Percentiles rank a stretch among this genome's conserved stretches.
Conservation (phyloP, 257 asterid genomes). For the Lavandula angustifolia region DNA sequence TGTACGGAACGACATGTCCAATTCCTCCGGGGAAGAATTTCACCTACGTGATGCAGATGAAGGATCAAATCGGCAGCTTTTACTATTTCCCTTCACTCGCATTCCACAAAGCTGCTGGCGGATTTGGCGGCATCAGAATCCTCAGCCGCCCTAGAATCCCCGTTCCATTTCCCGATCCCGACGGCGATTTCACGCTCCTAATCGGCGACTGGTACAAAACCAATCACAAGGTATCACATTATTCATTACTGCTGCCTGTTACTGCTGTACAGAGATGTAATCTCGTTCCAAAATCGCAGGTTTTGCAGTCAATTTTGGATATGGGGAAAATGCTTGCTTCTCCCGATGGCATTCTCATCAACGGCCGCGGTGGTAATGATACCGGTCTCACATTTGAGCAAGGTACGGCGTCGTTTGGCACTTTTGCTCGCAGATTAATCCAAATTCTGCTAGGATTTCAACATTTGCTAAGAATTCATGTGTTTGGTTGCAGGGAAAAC, state of each 20-base stretch:
- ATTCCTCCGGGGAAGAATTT: conserved; percentile 71
- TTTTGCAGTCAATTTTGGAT: conserved; percentile 45
- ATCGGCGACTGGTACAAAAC: conserved; percentile 72
- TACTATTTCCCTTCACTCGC: conserved; percentile 65
- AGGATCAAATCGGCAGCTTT: conserved; percentile 77
- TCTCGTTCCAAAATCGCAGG: conserved; percentile 34
- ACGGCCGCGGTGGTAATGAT: conserved; percentile 48
- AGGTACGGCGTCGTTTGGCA: conserved; percentile 28
- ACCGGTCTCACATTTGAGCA: conserved; percentile 46
- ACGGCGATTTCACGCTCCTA: conserved; percentile 51
- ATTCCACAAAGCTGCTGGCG: conserved; percentile 76
- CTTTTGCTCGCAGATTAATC: too few relatives aligned
- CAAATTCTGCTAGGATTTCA: too few relatives aligned
- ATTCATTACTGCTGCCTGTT: not conserved
- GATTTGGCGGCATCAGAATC: conserved; percentile 61
- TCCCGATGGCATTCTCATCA: conserved; percentile 64
- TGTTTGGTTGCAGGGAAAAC: conserved; percentile 53
- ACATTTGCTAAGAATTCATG: too few relatives aligned
- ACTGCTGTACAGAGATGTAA: not conserved
- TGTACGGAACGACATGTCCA: conserved; percentile 66
- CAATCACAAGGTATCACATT: conserved; percentile 47
- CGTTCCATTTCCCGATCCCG: conserved; percentile 64
- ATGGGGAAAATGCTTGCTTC: conserved; percentile 42
- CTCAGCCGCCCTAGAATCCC: conserved; percentile 68
- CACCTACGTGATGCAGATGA: conserved; percentile 62